Base-by-base conservation (phyloP, 2,329 filamentous ascomycete genomes). In the Neonectria faginata region DNA sequence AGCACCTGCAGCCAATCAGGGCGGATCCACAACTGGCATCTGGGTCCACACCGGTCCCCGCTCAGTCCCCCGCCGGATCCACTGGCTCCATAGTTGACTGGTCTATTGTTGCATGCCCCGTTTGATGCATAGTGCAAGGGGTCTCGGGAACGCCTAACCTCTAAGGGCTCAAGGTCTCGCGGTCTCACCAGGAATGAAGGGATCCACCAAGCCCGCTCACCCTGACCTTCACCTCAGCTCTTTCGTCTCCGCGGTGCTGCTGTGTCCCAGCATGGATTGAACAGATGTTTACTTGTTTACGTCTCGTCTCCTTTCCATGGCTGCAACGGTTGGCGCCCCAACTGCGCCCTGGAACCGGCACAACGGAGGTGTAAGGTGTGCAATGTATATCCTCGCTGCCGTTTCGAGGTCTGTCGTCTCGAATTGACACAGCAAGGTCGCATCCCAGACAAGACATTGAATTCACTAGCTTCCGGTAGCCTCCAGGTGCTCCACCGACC, bases 61-160 rank as follows among this genome's bases (percentile, higher is more conserved):
- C 47, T 31, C 47, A 31, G 27, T 44, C 58, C 8, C 55, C 52
- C 57, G 57, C 39, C 11, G 22, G 60, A 29, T 36, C 57, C 64
- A 48, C 62, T 57, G 51, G 58, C 3, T 22, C 8, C 58, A 64
- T 16, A 16, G 14, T 39, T 16, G 14, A n/a, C 36, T n/a, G 36
- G 36, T 16, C 36, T 16, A 25, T 20, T 48, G 12, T 5, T 31
- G 16, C 3, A 18, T 20, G 27, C 47, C 47, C 27, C 47, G 47
- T 27, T 50, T 31, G 14, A 1, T 50, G 47, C 47, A 50, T 50
- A 33, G 4, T 11, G 47, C 62, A 62, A 65, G 67, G 67, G 69
- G 57, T 54, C 67, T 74, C 71, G 70, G 71, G 70, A 71, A 64
- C 71, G 70, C 71, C 71, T 73, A 72, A 74, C 71, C 71, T 73